Evolutionary conservation across 2,329 filamentous ascomycete species (phyloP), one percentile per base, ranked within the genome.

Genomic region (Claviceps cyperi): DNA sequence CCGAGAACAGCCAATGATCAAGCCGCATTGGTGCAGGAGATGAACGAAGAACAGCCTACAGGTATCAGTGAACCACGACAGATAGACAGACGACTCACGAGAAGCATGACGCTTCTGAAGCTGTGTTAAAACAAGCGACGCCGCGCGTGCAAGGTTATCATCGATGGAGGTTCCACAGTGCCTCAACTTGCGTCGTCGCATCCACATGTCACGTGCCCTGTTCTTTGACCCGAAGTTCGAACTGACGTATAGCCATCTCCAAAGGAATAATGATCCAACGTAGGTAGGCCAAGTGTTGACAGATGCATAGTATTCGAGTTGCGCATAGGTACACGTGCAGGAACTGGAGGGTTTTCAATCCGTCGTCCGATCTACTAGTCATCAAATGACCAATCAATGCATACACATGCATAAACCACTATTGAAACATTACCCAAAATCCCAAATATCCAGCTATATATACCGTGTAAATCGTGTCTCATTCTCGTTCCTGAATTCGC

Each of bases 401-500:
- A 21, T 46, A 46, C 36, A 37, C 46, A 28, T 43, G 22, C 24
- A 39, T 22, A 13, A 35, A 19, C 24, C 22, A 36, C 21, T 35
- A 17, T 43, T 36, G 43, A 13, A 22, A 11, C 6, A 43, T 32
- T 11, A 2, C 40, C 46, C 24, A 22, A 14, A 43, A 35, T 8
- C 13, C 5, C 8, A 17, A n/a, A 22, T 5, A 35, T 17, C 4
- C 40, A 41, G 36, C 19, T 32, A 43, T 24, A 43, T 38, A 14
- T 24, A 45, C 22, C 17, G 11, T 14, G 22, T 14, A 28, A 28
- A 19, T 24, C 28, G 5, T 46, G 41, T 40, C 43, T 64, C 55
- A 66, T 50, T 66, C 64, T 39, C 54, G 56, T 45, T 85, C 85
- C 61, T 82, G 81, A 51, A 94, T 80, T 53, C 91, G 76, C 61